Base-by-base conservation (phyloP, 2,329 filamentous ascomycete genomes). In the Fusarium ambrosium region DNA sequence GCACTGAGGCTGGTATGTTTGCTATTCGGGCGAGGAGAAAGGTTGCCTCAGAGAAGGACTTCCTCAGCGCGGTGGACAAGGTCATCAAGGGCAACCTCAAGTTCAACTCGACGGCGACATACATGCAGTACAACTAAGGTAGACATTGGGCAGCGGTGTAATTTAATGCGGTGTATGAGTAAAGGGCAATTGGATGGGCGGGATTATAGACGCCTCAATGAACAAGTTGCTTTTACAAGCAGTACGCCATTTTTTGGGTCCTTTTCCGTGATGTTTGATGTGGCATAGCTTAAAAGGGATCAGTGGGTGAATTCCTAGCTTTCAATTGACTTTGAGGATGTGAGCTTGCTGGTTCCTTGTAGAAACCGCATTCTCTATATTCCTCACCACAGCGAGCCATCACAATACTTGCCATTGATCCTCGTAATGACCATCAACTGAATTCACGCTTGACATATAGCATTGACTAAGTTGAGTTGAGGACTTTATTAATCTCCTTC, bases 51-150 rank as follows among this genome's bases (percentile, higher is more conserved):
- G 97, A 99, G 89, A 98, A 99, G 90, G 97, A 99, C 86, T 99
- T 99, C 86, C 86, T 99, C 79, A 95, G 94, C 68, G 96, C 97
- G 4, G 97, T 99, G 71, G 97, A 99, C 89, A 99, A 99, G 91
- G 97, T 99, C 74, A 98, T 98, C 88, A 98, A 98, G 90, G 95
- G 94, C 79, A 98, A 98, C 85, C 88, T 98, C 83, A 99, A 99
- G 91, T 99, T 99, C 89, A 98, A 98, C 91, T 97, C 94, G 68
- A 99, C 97, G 69, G 96, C 97, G 60, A 95, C 94, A 73, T 99
- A 99, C 87, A 97, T 97, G 90, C 97, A 98, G 87, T 99, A 99
- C 90, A 99, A 99, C 86, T 98, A 48, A 48, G 43, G 43, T 48
- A 97, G 78, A 79, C 62, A 71, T 45, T 65, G 68, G 64, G 65